Conservation (phyloP, 2,329 filamentous ascomycete species). For the Xylariaceae sp. region DNA sequence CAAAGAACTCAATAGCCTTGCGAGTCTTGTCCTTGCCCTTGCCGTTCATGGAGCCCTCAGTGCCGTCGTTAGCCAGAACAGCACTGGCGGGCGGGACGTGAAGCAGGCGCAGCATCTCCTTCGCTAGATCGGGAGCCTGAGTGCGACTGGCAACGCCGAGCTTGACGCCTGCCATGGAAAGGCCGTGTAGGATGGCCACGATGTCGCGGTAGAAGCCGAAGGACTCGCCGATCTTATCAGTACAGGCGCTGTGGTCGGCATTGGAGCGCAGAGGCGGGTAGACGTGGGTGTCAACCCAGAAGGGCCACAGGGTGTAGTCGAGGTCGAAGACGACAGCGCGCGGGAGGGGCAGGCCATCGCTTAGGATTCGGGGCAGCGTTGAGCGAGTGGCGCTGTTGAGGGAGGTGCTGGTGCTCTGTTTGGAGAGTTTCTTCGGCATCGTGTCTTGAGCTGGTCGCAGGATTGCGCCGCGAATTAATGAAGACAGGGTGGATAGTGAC, state of each 20-base stretch:
- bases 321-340: conserved; percentile 89
- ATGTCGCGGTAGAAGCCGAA: conserved; percentile 72
- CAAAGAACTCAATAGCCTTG: conserved; percentile 58
- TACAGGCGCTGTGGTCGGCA: conserved; percentile 39
- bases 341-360: conserved; percentile 67
- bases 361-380: conserved; percentile 42
- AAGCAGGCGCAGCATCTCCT: conserved; percentile 75
- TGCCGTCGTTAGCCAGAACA: conserved; percentile 17
- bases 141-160: conserved; percentile 81
- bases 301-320: conserved; percentile 98
- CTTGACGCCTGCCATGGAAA: conserved; percentile 45
- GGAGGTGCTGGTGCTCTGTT: conserved; percentile 28
- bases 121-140: conserved; percentile 71
- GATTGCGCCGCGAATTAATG: too few species aligned
- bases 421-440: conserved; percentile 28
- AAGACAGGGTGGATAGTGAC: too few species aligned
- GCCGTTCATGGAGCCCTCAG: conserved; percentile 4
- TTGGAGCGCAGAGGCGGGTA: conserved; percentile 64
- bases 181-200: conserved; percentile 62
- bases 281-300: conserved; percentile 96
- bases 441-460: background rate
- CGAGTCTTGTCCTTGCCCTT: conserved; percentile 35
- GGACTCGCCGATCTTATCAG: conserved; percentile 60
- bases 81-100: conserved; percentile 47
- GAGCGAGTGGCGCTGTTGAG: conserved; percentile 18